phyloP scores from a whole-genome alignment of 2,329 filamentous ascomycete species.

The Coniochaeta ligniaria region DNA sequence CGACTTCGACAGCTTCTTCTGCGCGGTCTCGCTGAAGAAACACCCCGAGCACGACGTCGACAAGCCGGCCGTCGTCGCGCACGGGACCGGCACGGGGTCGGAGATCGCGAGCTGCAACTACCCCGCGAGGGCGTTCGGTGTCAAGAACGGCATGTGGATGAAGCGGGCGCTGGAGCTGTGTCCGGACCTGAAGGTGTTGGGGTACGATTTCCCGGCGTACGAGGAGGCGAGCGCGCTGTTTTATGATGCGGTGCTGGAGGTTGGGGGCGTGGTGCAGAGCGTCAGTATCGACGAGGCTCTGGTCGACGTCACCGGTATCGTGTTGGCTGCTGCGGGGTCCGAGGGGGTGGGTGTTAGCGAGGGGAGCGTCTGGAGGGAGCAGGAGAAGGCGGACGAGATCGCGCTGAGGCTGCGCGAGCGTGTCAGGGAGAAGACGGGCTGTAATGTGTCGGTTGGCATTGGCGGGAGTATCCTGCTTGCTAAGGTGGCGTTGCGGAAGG shows the following conservation, averaged over 20 bases:
- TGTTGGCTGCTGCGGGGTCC: conserved; percentile 58
- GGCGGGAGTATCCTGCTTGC: conserved; percentile 86
- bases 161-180: conserved; percentile 77
- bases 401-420: conserved; percentile 58
- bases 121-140: conserved; percentile 72
- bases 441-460: conserved; percentile 87
- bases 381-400: conserved; percentile 69
- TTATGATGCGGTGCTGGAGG: conserved; percentile 73
- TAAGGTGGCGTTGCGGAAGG: conserved; percentile 82
- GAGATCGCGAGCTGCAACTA: conserved; percentile 99
- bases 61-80: conserved; percentile 83
- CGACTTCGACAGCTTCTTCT: conserved; percentile 98
- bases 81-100: conserved; percentile 75
- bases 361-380: conserved; percentile 67
- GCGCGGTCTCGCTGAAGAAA: conserved; percentile 77
- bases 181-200: conserved; percentile 79
- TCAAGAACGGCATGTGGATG: conserved; percentile 99
- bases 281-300: conserved; percentile 96
- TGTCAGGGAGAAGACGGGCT: conserved; percentile 70
- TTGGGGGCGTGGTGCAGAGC: conserved; percentile 83
- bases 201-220: conserved; percentile 92
- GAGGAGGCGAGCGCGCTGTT: conserved; percentile 86
- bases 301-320: conserved; percentile 69
- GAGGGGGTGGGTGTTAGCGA: conserved; percentile 59
- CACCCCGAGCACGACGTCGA: conserved; percentile 64